Percentiles rank a stretch among this genome's conserved stretches.
phyloP scores from a whole-genome alignment of 2,329 filamentous ascomycete species.

The Fusarium longipes region DNA sequence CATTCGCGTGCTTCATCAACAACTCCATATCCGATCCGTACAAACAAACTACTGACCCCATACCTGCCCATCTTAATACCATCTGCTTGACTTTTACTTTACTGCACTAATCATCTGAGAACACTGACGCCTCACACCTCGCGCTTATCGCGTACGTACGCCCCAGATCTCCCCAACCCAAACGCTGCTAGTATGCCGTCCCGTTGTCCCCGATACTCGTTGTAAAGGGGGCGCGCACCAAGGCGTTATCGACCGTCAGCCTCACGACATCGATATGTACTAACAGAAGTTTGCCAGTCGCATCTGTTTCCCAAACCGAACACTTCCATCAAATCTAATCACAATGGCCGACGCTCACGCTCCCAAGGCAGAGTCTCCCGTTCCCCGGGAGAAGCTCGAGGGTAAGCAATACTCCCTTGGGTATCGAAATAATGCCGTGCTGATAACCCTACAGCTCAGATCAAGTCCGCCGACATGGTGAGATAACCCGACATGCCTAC shows the following conservation, averaged over 20 bases:
- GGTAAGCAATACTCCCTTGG: conserved; percentile 58
- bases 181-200: conserved; percentile 16
- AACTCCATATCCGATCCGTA: conserved; percentile 7
- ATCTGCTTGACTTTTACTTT: conserved; percentile 11
- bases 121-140: conserved; percentile 21
- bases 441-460: conserved; percentile 73
- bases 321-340: conserved; percentile 12
- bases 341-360: conserved; percentile 55
- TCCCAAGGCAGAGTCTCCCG: conserved; percentile 56
- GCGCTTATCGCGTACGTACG: conserved; percentile 27
- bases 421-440: conserved; percentile 7
- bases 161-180: background rate
- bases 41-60: conserved; percentile 12
- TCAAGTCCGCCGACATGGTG: conserved; percentile 99
- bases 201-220: background rate
- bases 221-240: conserved; percentile 28
- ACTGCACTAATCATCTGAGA: conserved; percentile 13
- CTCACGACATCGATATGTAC: conserved; percentile 26
- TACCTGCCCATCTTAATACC: background rate
- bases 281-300: conserved; percentile 21
- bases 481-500: conserved; percentile 44
- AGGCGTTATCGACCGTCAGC: conserved; percentile 34
- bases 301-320: conserved; percentile 28
- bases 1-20: conserved; percentile 30
- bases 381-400: conserved; percentile 79